Conservation (phyloP, 2,329 filamentous ascomycete genomes). For the Colletotrichum magnum region DNA sequence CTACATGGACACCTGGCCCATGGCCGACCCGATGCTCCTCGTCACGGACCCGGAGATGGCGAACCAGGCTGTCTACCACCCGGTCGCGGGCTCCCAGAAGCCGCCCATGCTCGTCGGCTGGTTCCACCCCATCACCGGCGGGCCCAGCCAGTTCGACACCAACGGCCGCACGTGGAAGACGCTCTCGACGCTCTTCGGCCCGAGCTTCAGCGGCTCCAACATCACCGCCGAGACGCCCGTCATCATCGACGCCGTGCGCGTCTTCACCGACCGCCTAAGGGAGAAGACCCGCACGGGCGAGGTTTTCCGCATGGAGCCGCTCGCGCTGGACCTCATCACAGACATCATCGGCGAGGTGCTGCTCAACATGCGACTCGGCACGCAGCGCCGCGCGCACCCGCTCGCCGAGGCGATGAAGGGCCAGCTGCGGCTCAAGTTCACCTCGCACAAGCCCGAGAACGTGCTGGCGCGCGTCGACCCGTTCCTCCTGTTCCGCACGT, state of each 20-base stretch:
- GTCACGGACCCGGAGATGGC: constrained; percentile 49
- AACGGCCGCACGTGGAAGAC: constrained; percentile 50
- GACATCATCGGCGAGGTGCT: constrained; percentile 50
- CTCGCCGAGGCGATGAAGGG: constrained; percentile 48
- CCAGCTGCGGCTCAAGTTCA: constrained; percentile 39
- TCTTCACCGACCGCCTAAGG: constrained; percentile 46
- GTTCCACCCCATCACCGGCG: constrained; percentile 50
- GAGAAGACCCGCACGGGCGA: constrained; percentile 40
- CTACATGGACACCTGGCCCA: constrained; percentile 49
- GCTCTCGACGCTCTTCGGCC: constrained; percentile 47
- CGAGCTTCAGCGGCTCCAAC: constrained; percentile 51
- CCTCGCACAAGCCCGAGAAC: constrained; percentile 41
- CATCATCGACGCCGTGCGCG: constrained; percentile 47
- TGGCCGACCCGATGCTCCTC: constrained; percentile 46
- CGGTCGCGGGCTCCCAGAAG: constrained; percentile 46
- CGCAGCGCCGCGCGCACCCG: constrained; percentile 48
- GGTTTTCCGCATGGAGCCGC: constrained; percentile 45
- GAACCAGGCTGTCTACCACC: constrained; percentile 47
- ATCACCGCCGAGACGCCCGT: constrained; percentile 48
- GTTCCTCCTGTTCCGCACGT: constrained; percentile 46
- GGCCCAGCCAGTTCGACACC: constrained; percentile 50
- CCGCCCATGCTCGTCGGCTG: constrained; percentile 46
- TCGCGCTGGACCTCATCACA: constrained; percentile 49
- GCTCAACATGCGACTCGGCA: constrained; percentile 49
- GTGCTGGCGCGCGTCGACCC: constrained; percentile 46